These are phyloP conservation scores for Cryomyces antarcticus DNA, from an alignment of 495 filamentous ascomycete genomes.

Conservation along the genomic window DNA sequence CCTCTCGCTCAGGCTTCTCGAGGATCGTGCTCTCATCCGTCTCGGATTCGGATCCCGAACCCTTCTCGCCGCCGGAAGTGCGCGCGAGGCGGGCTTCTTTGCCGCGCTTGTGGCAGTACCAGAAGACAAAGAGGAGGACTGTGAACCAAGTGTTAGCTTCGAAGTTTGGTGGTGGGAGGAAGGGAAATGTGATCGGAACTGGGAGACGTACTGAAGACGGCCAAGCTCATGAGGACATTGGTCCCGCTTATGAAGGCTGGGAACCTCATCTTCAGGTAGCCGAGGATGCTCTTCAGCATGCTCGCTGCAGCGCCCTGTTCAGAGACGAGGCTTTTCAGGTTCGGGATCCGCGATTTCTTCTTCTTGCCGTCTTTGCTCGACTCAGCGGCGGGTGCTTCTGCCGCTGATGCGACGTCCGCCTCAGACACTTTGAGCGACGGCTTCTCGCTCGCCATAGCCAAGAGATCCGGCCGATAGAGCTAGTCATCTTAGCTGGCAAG, in stretches of 20 bases:
- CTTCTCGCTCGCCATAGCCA: slow-evolving; percentile 53
- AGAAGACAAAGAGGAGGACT: slow-evolving; percentile 81
- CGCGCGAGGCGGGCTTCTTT: slow-evolving; percentile 53
- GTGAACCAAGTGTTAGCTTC: background rate
- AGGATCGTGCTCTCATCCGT: background rate
- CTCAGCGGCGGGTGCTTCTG: slow-evolving; percentile 21
- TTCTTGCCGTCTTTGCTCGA: slow-evolving; percentile 29
- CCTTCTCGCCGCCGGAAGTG: background rate
- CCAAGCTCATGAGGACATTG: slow-evolving; percentile 72
- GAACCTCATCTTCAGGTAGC: slow-evolving; percentile 63
- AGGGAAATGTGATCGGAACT: background rate
- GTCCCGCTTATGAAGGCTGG: slow-evolving; percentile 64
- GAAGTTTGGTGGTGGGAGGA: slow-evolving; percentile 3
- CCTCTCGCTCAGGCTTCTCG: background rate
- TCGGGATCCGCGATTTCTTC: slow-evolving; percentile 26
- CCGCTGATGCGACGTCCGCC: slow-evolving; percentile 4
- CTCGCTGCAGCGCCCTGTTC: slow-evolving; percentile 67
- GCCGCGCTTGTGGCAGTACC: slow-evolving; percentile 94
- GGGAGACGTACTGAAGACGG: slow-evolving; percentile 48
- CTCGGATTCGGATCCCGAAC: background rate
- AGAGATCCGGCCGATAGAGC: slow-evolving; percentile 50
- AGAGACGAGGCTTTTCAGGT: slow-evolving; percentile 58
- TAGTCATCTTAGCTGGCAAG: slow-evolving; percentile 63
- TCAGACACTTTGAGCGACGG: slow-evolving; percentile 1
- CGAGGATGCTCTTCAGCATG: slow-evolving; percentile 69